Percentiles rank a stretch among this genome's conserved stretches.
Conservation (phyloP, 2,329 filamentous ascomycete species). For the Fusarium lyarnte region DNA sequence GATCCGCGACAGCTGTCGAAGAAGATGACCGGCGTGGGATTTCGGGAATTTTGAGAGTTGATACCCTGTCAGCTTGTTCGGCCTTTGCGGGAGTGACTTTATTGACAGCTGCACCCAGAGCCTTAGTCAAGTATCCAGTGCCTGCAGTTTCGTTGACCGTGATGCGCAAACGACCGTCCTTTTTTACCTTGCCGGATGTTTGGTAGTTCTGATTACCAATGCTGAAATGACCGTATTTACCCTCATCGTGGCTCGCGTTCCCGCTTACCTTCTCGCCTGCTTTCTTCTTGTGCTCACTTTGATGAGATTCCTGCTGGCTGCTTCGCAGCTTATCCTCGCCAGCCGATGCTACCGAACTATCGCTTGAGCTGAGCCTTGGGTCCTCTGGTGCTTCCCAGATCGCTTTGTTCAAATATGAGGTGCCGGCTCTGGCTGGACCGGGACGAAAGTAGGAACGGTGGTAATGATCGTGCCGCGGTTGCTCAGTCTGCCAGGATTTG, state of each 20-base stretch:
- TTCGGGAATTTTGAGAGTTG: constrained; percentile 22
- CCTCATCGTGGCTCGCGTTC: constrained; percentile 37
- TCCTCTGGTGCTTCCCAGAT: constrained; percentile 27
- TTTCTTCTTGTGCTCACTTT: constrained; percentile 1
- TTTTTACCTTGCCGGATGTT: constrained; percentile 72
- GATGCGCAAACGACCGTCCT: constrained; percentile 76
- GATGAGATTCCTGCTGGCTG: neutral
- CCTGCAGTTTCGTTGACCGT: constrained; percentile 76
- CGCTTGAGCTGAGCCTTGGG: constrained; percentile 5
- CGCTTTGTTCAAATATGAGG: constrained; percentile 35
- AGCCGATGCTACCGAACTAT: constrained; percentile 24
- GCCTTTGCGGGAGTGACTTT: constrained; percentile 35
- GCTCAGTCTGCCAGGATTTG: constrained; percentile 36
- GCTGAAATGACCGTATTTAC: constrained; percentile 54
- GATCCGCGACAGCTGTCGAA: constrained; percentile 45
- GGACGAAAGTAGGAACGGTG: constrained; percentile 27
- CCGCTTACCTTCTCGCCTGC: neutral
- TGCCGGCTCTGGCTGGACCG: constrained; percentile 32
- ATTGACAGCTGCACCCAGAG: constrained; percentile 71
- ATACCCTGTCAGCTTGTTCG: neutral
- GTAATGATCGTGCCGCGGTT: constrained; percentile 12
- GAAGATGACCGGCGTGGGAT: constrained; percentile 43
- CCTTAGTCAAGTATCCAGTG: constrained; percentile 77
- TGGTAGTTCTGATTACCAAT: constrained; percentile 72
- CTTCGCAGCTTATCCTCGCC: constrained; percentile 9